A percentile compares a stretch with the other conserved stretches of the same genome.
Conservation (phyloP, 2,329 filamentous ascomycete genomes). For the Trichothecium roseum region DNA sequence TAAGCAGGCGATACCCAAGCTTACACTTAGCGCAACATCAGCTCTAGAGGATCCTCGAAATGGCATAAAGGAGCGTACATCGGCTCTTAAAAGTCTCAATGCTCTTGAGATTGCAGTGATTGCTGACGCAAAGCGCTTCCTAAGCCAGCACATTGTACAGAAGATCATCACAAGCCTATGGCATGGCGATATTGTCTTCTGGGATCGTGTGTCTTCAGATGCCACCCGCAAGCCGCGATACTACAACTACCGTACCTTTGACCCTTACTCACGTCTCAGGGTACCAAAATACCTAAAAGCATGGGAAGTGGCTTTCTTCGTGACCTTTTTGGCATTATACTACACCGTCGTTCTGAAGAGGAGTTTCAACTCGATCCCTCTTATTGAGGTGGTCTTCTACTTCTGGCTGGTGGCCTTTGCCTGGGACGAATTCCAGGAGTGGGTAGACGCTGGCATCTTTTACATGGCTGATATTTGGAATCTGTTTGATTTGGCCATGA, state of each 20-base stretch:
- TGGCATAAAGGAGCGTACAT: constrained; percentile 48
- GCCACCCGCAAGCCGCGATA: constrained; percentile 66
- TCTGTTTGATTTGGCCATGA: constrained; percentile 62
- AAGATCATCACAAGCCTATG: constrained; percentile 77
- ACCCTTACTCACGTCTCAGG: constrained; percentile 61
- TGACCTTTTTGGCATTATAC: constrained; percentile 66
- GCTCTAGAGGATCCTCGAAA: not conserved
- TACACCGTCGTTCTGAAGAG: constrained; percentile 73
- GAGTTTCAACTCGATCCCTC: constrained; percentile 54
- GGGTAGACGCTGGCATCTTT: constrained; percentile 77
- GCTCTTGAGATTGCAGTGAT: constrained; percentile 80
- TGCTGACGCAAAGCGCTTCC: constrained; percentile 71
- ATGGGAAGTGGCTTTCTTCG: constrained; percentile 75
- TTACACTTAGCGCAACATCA: not conserved
- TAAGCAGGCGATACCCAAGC: constrained; percentile 1
- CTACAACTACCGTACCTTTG: constrained; percentile 57
- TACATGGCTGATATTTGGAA: constrained; percentile 80
- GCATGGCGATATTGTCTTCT: constrained; percentile 80
- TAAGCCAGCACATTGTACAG: constrained; percentile 71
- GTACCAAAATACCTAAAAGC: constrained; percentile 78
- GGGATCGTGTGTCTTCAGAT: constrained; percentile 65
- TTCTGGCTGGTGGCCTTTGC: constrained; percentile 81
- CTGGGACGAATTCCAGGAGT: constrained; percentile 79
- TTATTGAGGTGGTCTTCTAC: constrained; percentile 68
- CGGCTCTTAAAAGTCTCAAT: constrained; percentile 69